Evolutionary conservation across 768 basidiomycete genomes (phyloP), one percentile per base, ranked within the genome.

Genomic region (Pisolithus marmoratus): DNA sequence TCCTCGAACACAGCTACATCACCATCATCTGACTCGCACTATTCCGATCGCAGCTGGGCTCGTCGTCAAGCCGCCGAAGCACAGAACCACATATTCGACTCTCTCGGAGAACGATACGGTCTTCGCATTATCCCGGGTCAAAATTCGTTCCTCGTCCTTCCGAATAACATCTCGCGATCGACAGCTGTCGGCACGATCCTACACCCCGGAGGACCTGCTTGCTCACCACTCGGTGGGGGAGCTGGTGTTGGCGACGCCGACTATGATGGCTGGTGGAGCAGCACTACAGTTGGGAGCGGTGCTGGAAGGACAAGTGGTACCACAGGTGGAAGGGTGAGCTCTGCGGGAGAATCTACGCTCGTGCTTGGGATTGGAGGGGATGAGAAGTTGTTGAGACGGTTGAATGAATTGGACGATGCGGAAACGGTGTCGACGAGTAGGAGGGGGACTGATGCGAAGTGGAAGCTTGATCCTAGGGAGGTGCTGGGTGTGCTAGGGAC

Each of bases 1-100:
- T 4, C 43, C 4, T 8, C 42, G 43, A 61, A 15, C n/a, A 8
- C 34, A 22, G n/a, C 29, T 14, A 22, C 29, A 20, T 19, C 27
- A 8, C 43, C 27, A 6, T 29, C 29, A 29, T 29, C 29, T 9
- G 7, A n/a, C 0, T 26, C 43, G 1, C 76, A 81, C 36, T 69
- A 71, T 38, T 65, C 81, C 0, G 87, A 89, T 60, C 75, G 84
- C 11, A 81, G 80, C 51, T 94, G 91, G 91, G 91, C 90, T 0
- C 78, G 85, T 29, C 73, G 91, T 20, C 90, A 93, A 63, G 91
- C 91, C 1, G 88, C 89, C 0, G 90, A 92, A 64, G 91, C 91
- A 20, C 91, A 93, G 68, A 94, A 94, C 68, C 91, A 93, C 60
- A 89, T 92, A 56, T 92, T 90, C 62, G 90, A 91, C 65, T 87